A percentile compares a stretch with the other conserved stretches of the same genome.
These are phyloP conservation scores for Myriosclerotinia duriaeana DNA, from an alignment of 2,329 filamentous ascomycete genomes.

Conservation along the genomic window DNA sequence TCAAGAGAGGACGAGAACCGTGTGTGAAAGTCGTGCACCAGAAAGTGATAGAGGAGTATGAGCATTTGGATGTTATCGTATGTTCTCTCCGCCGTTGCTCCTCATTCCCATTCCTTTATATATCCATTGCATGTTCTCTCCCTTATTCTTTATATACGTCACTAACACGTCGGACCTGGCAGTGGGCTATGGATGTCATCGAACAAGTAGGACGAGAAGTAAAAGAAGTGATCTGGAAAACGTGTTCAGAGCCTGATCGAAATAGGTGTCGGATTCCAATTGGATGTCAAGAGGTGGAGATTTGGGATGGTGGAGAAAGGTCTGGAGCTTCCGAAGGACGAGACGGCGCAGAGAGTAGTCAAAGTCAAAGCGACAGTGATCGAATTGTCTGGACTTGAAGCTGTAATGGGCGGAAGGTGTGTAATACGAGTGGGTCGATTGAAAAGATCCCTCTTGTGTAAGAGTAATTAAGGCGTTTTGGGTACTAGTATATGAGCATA, in stretches of 20 bases:
- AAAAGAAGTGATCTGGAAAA: constrained; percentile 80
- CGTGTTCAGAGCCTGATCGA: constrained; percentile 46
- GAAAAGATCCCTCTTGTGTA: too few relatives aligned
- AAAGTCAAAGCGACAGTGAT: constrained; percentile 21
- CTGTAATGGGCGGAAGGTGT: too few relatives aligned
- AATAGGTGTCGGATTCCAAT: constrained; percentile 34
- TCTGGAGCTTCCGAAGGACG: constrained; percentile 34
- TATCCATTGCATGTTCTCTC: background rate
- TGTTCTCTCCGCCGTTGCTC: background rate
- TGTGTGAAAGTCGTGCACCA: constrained; percentile 76
- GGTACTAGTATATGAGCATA: background rate
- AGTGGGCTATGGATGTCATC: constrained; percentile 84
- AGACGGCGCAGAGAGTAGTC: constrained; percentile 5
- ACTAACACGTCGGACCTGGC: background rate
- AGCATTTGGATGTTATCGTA: constrained; percentile 83
- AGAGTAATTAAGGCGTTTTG: background rate
- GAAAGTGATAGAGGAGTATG: constrained; percentile 82
- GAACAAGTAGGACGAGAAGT: constrained; percentile 81
- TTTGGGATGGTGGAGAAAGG: constrained; percentile 31
- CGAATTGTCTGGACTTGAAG: background rate
- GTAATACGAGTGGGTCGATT: background rate
- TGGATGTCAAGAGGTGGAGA: constrained; percentile 37
- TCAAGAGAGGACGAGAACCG: constrained; percentile 76
- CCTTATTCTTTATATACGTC: too few relatives aligned
- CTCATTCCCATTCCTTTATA: too few relatives aligned